phyloP scores from a whole-genome alignment of 352 stramenopile species.

The Pythium phragmiticola region DNA sequence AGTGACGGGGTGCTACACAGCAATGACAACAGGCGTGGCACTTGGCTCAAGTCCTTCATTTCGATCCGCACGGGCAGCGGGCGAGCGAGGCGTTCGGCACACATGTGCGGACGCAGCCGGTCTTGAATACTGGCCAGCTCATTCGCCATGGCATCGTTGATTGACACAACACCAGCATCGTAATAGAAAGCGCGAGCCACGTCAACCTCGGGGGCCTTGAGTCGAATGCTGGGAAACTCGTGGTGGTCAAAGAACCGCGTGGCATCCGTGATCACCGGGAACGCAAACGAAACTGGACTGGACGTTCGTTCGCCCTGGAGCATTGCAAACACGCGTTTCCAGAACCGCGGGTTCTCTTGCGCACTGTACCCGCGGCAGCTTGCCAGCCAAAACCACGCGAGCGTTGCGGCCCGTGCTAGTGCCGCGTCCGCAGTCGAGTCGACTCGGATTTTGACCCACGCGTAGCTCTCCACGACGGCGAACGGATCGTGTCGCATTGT shows the following conservation, averaged over 20 bases:
- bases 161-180: background rate
- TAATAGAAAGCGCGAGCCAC: background rate
- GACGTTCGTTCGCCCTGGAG: background rate
- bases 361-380: constrained; percentile 13
- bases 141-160: background rate
- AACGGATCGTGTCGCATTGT: background rate
- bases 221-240: background rate
- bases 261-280: background rate
- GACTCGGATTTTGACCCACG: constrained; percentile 12
- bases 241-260: constrained; percentile 11
- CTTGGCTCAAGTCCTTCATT: background rate
- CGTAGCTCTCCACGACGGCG: constrained; percentile 5
- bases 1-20: background rate
- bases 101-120: background rate
- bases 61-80: background rate
- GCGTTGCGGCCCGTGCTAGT: background rate
- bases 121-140: background rate
- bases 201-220: background rate
- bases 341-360: constrained; percentile 15
- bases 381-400: constrained; percentile 11
- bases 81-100: background rate
- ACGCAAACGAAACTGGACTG: background rate
- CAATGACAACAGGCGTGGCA: background rate
- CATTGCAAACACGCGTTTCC: constrained; percentile 13
- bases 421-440: background rate